Evolutionary conservation across 768 basidiomycete species (phyloP).

Genomic region (Flagelloscypha sp.): DNA sequence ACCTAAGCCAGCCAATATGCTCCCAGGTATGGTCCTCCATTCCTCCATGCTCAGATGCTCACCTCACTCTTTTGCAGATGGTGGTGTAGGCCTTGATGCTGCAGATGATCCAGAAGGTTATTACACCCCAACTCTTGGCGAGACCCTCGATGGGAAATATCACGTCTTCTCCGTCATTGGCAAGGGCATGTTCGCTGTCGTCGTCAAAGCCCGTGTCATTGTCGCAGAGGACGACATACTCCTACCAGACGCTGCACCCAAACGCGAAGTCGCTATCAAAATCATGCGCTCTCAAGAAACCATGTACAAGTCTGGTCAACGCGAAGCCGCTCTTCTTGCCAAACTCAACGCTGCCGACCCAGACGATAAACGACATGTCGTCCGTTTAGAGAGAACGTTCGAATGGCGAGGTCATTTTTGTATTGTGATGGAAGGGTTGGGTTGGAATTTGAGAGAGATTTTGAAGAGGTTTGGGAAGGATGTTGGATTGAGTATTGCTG

Average conservation of each 20-base stretch:
- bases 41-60: no score
- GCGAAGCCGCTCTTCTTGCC: conserved; percentile 59
- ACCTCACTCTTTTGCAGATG: no score
- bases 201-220: conserved; percentile 54
- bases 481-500: conserved; percentile 64
- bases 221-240: conserved; percentile 26
- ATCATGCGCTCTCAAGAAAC: conserved; percentile 67
- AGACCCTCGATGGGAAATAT: conserved; percentile 61
- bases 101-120: conserved; percentile 69
- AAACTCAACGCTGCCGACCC: conserved; percentile 61
- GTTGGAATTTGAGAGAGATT: conserved; percentile 74
- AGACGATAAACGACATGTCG: conserved; percentile 68
- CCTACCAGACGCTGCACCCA: conserved; percentile 34
- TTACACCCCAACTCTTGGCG: conserved; percentile 65
- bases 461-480: conserved; percentile 76
- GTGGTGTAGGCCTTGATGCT: no score
- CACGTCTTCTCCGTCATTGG: conserved; percentile 65
- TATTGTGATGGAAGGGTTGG: conserved; percentile 63
- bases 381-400: conserved; percentile 60
- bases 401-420: conserved; percentile 74
- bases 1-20: no score
- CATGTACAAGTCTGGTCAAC: conserved; percentile 70
- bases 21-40: no score
- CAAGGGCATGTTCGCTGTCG: conserved; percentile 75
- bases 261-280: conserved; percentile 69